Conservation (phyloP, 2,329 filamentous ascomycete genomes). For the Aspergillus texensis region DNA sequence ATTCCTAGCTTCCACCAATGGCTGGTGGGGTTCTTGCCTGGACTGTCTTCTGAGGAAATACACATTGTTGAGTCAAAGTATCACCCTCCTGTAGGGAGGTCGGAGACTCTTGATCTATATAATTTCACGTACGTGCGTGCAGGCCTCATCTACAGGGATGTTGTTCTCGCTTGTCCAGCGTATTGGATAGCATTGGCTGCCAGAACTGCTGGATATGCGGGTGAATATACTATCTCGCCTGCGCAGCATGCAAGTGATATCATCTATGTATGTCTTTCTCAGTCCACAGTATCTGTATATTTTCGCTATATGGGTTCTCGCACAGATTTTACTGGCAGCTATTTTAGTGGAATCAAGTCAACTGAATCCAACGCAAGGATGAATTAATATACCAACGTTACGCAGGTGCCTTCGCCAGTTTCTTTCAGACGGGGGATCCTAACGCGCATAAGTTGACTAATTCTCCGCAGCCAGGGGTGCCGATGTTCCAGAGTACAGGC, state of each 20-base stretch:
- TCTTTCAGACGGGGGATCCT: slow-evolving; percentile 62
- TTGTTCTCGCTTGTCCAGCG: slow-evolving; percentile 62
- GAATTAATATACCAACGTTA: slow-evolving; percentile 60
- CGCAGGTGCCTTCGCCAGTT: slow-evolving; percentile 61
- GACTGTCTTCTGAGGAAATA: slow-evolving; percentile 46
- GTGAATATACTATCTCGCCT: slow-evolving; percentile 62
- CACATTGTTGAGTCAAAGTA: slow-evolving; percentile 50
- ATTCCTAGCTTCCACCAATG: slow-evolving; percentile 54
- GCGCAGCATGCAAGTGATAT: slow-evolving; percentile 63
- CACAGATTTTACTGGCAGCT: not conserved
- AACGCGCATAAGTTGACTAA: slow-evolving; percentile 60
- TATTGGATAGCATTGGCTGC: slow-evolving; percentile 58
- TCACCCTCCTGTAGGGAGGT: slow-evolving; percentile 47
- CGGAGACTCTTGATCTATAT: slow-evolving; percentile 53
- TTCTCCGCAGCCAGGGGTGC: slow-evolving; percentile 44
- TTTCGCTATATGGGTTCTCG: not conserved
- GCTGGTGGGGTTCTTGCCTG: slow-evolving; percentile 58
- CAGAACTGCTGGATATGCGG: slow-evolving; percentile 52
- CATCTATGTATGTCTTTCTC: slow-evolving; percentile 50
- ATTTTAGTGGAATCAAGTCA: slow-evolving; percentile 59
- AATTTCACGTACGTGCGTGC: slow-evolving; percentile 57
- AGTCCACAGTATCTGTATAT: not conserved
- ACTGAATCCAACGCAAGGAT: slow-evolving; percentile 55
- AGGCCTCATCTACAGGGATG: slow-evolving; percentile 61
- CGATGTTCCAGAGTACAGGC: slow-evolving; percentile 40